These are phyloP conservation scores for Pseudozyma sp. DNA, from an alignment of 1,284 basidiomycete species.

Conservation along the genomic window DNA sequence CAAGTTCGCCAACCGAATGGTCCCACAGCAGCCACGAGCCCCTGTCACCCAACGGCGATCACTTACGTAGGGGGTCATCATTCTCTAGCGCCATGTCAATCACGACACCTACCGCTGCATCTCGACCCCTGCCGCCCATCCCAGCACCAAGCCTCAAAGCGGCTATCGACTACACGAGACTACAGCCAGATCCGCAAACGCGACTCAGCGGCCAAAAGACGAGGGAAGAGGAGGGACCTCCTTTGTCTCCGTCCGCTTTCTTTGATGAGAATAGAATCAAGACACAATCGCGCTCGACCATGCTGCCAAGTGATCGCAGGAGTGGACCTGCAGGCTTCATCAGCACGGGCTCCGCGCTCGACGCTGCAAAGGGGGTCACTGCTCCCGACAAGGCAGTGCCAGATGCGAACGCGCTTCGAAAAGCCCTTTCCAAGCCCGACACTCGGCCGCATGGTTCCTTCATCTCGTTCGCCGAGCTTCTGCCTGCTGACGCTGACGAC, in stretches of 20 bases:
- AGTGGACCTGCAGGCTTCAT: too few relatives aligned
- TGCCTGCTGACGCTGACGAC: conserved; percentile 5
- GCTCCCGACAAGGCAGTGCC: too few relatives aligned
- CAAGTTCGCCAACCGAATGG: conserved; percentile 15
- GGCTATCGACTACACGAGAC: neutral
- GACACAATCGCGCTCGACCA: neutral
- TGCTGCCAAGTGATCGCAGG: neutral
- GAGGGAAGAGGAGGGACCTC: neutral
- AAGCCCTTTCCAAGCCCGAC: too few relatives aligned
- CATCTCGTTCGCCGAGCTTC: neutral
- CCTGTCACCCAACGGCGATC: neutral
- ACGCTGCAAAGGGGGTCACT: too few relatives aligned
- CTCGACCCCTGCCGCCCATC: conserved; percentile 20
- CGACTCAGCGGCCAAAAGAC: neutral
- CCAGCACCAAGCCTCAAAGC: conserved; percentile 4
- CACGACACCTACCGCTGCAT: neutral
- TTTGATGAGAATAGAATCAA: conserved; percentile 11
- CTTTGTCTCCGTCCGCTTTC: conserved; percentile 25
- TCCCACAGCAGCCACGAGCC: conserved; percentile 17
- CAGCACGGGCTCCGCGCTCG: too few relatives aligned
- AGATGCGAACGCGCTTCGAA: too few relatives aligned
- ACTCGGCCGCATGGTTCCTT: neutral
- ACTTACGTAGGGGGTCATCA: neutral
- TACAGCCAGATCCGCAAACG: neutral
- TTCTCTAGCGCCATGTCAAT: conserved; percentile 2